Conservation (phyloP, 2,329 filamentous ascomycete genomes). For the Trematosphaeria pertusa region DNA sequence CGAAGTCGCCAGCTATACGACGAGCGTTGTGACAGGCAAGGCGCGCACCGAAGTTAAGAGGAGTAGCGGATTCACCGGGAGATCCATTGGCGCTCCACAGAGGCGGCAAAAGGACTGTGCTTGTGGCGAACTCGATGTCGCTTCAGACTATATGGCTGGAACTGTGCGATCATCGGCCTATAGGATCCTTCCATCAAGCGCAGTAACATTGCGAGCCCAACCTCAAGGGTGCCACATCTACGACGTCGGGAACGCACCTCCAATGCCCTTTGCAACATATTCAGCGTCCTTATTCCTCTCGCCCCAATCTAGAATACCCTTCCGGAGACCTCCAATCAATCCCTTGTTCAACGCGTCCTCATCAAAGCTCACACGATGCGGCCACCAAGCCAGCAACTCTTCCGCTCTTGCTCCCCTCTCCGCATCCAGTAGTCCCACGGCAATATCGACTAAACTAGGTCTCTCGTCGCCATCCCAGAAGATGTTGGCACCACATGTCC, state of each 20-base stretch:
- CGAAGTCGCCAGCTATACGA: no score
- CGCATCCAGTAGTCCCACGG: slow-evolving; percentile 54
- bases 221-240: no score
- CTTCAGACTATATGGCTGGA: no score
- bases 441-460: slow-evolving; percentile 53
- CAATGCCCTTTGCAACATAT: slow-evolving; percentile 11
- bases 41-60: no score
- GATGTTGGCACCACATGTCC: slow-evolving; percentile 54
- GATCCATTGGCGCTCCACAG: no score
- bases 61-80: no score
- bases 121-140: no score
- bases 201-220: no score
- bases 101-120: no score
- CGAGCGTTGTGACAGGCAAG: no score
- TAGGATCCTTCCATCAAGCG: no score
- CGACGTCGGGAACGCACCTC: neutral
- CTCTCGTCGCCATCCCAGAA: slow-evolving; percentile 55
- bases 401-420: slow-evolving; percentile 56
- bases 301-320: slow-evolving; percentile 34
- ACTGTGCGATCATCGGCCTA: no score
- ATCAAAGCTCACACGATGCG: slow-evolving; percentile 42
- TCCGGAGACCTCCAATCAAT: slow-evolving; percentile 46
- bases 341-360: slow-evolving; percentile 45
- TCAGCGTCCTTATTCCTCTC: slow-evolving; percentile 11
- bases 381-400: slow-evolving; percentile 51